Conservation (phyloP, 2,329 filamentous ascomycete genomes). For the Madurella fahalii region DNA sequence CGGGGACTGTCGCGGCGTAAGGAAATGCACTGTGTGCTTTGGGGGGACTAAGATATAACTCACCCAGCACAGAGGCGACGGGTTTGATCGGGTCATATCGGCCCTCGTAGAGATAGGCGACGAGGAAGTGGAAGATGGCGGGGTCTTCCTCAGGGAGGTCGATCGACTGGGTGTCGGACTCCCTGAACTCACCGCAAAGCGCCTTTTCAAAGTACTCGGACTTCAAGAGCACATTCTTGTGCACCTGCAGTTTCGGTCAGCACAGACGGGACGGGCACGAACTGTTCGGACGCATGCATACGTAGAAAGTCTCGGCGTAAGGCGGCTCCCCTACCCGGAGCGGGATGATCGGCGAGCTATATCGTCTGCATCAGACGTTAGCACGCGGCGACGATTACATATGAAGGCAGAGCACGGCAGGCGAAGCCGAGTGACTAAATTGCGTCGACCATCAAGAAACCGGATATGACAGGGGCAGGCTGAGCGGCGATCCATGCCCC, state of each 20-base stretch:
- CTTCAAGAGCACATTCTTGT: slow-evolving; percentile 43
- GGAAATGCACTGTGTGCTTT: not conserved
- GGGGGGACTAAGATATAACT: slow-evolving; percentile 13
- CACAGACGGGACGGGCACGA: not conserved
- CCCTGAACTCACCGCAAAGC: slow-evolving; percentile 44
- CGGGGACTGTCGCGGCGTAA: slow-evolving; percentile 20
- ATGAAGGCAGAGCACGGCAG: not conserved
- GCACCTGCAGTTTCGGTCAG: slow-evolving; percentile 34
- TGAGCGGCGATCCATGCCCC: not conserved
- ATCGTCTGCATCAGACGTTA: slow-evolving; percentile 34
- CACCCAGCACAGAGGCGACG: slow-evolving; percentile 38
- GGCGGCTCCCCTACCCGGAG: slow-evolving; percentile 40
- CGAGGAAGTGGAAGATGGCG: slow-evolving; percentile 47
- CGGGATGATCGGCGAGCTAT: slow-evolving; percentile 43
- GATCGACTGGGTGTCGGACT: slow-evolving; percentile 43
- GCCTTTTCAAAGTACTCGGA: slow-evolving; percentile 48
- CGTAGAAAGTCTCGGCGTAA: slow-evolving; percentile 42
- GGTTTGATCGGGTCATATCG: slow-evolving; percentile 44
- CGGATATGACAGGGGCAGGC: not conserved
- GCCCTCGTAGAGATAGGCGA: slow-evolving; percentile 49
- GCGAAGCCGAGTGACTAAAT: not conserved
- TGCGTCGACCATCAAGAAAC: not conserved
- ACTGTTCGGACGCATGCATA: slow-evolving; percentile 16
- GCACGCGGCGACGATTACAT: not conserved
- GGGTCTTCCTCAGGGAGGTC: slow-evolving; percentile 49